Percentiles rank a stretch among this genome's conserved stretches.
phyloP scores from a whole-genome alignment of 176 grass and related monocot genomes.

The Phragmites australis region DNA sequence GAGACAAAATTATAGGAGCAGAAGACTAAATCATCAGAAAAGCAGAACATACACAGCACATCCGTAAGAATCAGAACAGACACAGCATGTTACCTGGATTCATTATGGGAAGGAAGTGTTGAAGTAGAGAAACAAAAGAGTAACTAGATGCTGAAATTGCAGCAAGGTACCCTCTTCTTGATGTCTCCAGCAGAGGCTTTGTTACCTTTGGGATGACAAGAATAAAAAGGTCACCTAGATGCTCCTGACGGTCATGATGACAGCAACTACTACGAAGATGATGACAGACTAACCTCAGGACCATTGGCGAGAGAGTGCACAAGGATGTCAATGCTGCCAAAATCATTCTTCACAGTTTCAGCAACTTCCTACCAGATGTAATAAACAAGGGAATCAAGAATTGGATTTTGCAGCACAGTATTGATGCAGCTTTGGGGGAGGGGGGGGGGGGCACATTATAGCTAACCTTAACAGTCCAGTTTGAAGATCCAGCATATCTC shows the following conservation, averaged over 20 bases:
- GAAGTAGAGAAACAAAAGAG: slow-evolving; percentile 82
- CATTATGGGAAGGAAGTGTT: slow-evolving; percentile 96
- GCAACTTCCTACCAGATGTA: slow-evolving; percentile 73
- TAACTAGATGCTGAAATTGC: slow-evolving; percentile 98
- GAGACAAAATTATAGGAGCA: background rate
- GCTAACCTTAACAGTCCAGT: slow-evolving; percentile 76
- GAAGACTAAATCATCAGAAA: background rate
- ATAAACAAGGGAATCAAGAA: slow-evolving; percentile 27
- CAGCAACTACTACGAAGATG: background rate
- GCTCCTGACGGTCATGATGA: background rate
- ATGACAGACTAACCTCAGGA: slow-evolving; percentile 59
- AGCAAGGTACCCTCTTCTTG: slow-evolving; percentile 92
- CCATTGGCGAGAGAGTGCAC: slow-evolving; percentile 98
- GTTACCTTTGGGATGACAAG: slow-evolving; percentile 65
- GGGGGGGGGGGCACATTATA: background rate
- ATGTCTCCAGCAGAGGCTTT: slow-evolving; percentile 86
- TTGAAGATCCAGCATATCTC: slow-evolving; percentile 88
- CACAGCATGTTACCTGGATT: slow-evolving; percentile 91
- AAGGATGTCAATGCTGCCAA: slow-evolving; percentile 96
- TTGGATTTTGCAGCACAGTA: background rate
- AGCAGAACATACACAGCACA: background rate
- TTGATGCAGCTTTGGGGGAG: background rate
- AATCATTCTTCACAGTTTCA: slow-evolving; percentile 89
- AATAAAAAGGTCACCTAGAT: slow-evolving; percentile 8
- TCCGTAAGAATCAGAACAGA: slow-evolving; percentile 45